phyloP scores from a whole-genome alignment of 2,329 filamentous ascomycete species.

The Nemania diffusa region DNA sequence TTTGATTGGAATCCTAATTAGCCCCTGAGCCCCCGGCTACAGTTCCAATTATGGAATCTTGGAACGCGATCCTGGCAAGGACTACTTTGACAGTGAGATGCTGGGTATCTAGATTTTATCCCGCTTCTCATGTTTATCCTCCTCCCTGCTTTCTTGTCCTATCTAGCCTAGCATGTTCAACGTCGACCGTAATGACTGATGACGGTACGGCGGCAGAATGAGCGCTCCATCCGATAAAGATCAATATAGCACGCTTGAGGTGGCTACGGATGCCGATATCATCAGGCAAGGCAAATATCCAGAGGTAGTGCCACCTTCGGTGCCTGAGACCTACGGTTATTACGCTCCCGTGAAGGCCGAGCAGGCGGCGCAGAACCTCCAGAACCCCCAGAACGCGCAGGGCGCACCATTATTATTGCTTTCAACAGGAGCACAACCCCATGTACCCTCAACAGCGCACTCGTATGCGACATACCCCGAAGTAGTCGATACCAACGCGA shows the following conservation, averaged over 20 bases:
- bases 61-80: neutral
- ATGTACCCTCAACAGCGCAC: constrained; percentile 1
- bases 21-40: neutral
- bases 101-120: neutral
- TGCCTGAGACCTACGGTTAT: constrained; percentile 26
- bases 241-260: constrained; percentile 34
- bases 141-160: neutral
- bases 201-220: constrained; percentile 30
- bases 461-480: constrained; percentile 32
- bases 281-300: constrained; percentile 27
- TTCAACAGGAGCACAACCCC: neutral
- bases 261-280: constrained; percentile 20
- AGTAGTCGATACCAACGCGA: constrained; percentile 12
- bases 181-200: constrained; percentile 5
- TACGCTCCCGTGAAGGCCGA: constrained; percentile 26
- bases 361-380: neutral
- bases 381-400: neutral
- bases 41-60: neutral
- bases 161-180: constrained; percentile 9
- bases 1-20: constrained; percentile 5
- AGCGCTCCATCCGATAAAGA: constrained; percentile 12
- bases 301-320: constrained; percentile 29
- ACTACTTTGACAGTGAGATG: constrained; percentile 2
- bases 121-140: neutral
- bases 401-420: too few species aligned